phyloP scores from a whole-genome alignment of 2,329 filamentous ascomycete species.

The Fusarium pseudograminearum region DNA sequence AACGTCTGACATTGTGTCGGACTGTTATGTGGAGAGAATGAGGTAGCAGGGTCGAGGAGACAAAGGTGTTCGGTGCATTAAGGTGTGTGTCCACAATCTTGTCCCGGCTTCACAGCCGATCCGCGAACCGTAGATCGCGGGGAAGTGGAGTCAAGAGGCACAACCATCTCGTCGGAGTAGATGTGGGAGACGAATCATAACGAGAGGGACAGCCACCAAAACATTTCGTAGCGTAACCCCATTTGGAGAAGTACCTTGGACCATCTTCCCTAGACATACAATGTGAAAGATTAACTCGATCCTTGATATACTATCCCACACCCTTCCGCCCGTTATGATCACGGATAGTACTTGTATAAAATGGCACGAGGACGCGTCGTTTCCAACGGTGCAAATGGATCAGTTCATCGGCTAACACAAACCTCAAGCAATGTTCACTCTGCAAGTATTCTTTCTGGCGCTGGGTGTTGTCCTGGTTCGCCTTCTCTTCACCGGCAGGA shows the following conservation, averaged over 20 bases:
- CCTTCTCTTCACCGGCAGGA: constrained; percentile 6
- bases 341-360: background rate
- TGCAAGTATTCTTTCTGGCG: background rate
- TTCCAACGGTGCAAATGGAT: fast-evolving
- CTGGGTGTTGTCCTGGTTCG: background rate
- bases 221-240: background rate
- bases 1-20: background rate
- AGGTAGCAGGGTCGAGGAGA: too few relatives aligned
- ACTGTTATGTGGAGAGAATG: background rate
- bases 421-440: background rate
- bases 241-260: background rate
- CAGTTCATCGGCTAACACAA: fast-evolving
- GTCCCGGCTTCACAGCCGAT: background rate
- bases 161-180: background rate
- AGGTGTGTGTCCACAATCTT: background rate
- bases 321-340: background rate
- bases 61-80: fast-evolving
- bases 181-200: constrained; percentile 13
- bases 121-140: background rate
- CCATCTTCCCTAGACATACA: background rate
- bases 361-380: background rate
- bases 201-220: background rate
- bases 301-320: background rate
- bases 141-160: constrained; percentile 2
- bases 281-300: too few relatives aligned